Evolutionary conservation across 345 rosid genomes (phyloP).

Genomic region (Lagerstroemia speciosa): DNA sequence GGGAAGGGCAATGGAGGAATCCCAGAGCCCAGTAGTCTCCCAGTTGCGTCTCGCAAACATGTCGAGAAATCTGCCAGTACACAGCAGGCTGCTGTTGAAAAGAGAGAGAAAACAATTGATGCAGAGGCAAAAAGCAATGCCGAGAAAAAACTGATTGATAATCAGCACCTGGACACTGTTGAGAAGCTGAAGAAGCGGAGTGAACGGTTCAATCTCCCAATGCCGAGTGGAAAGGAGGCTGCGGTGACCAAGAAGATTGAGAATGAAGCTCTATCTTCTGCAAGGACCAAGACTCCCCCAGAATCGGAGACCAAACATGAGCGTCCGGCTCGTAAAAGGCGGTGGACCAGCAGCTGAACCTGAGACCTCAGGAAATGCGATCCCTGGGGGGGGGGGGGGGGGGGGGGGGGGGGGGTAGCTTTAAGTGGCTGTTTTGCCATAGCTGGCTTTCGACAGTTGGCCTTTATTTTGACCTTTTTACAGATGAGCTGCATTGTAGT

Average conservation of each 20-base stretch:
- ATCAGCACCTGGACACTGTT: conserved; percentile 75
- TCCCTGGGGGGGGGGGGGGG: no score
- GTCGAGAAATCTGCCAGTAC: conserved; percentile 21
- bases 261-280: conserved; percentile 41
- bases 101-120: conserved; percentile 28
- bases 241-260: conserved; percentile 50
- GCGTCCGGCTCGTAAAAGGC: conserved; percentile 81
- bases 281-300: conserved; percentile 41
- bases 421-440: not conserved
- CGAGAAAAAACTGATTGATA: conserved; percentile 45
- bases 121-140: conserved; percentile 42
- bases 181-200: conserved; percentile 98
- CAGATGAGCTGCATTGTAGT: no score
- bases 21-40: conserved; percentile 26
- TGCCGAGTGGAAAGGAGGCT: conserved; percentile 69
- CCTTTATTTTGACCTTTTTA: not conserved
- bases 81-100: not conserved
- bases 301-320: conserved; percentile 75
- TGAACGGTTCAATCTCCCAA: conserved; percentile 93
- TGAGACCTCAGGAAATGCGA: conserved; percentile 1
- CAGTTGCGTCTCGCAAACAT: conserved; percentile 18
- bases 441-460: not conserved
- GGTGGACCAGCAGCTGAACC: conserved; percentile 67
- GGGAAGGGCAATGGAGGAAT: conserved; percentile 30
- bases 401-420: no score